Conservation (phyloP, 208 protist species). For the Trypanosoma melophagium region DNA sequence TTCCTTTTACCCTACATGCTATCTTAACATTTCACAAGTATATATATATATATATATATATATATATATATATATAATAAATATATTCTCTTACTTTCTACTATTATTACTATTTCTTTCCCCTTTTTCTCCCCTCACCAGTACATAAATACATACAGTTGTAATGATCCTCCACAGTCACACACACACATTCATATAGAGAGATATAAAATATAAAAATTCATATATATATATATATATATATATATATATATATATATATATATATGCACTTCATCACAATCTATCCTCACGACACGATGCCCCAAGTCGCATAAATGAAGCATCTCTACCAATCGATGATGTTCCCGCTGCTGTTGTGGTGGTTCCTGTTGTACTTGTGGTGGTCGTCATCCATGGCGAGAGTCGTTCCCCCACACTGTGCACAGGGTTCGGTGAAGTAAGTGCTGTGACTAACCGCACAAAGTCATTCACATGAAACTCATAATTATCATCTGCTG, state of each 20-base stretch:
- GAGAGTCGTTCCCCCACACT: background rate
- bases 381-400: conserved; percentile 2
- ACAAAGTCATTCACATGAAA: conserved; percentile 37
- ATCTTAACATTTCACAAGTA: background rate
- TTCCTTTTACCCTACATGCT: background rate
- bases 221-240: conserved; percentile 14
- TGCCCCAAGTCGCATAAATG: conserved; percentile 6
- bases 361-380: too few relatives aligned
- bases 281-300: conserved; percentile 13
- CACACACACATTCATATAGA: background rate
- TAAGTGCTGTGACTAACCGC: conserved; percentile 23
- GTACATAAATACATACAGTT: background rate
- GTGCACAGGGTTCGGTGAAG: background rate
- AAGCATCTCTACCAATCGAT: conserved; percentile 16
- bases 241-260: background rate
- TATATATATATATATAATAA: conserved; percentile 14
- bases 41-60: conserved; percentile 9
- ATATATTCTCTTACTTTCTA: conserved; percentile 1
- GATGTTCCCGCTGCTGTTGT: background rate
- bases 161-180: background rate
- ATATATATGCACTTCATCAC: background rate
- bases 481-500: conserved; percentile 22
- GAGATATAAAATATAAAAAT: conserved; percentile 7
- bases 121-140: background rate
- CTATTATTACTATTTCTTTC: background rate